Base-by-base conservation (phyloP, 1,284 basidiomycete species). In the Puccinia triticina region DNA sequence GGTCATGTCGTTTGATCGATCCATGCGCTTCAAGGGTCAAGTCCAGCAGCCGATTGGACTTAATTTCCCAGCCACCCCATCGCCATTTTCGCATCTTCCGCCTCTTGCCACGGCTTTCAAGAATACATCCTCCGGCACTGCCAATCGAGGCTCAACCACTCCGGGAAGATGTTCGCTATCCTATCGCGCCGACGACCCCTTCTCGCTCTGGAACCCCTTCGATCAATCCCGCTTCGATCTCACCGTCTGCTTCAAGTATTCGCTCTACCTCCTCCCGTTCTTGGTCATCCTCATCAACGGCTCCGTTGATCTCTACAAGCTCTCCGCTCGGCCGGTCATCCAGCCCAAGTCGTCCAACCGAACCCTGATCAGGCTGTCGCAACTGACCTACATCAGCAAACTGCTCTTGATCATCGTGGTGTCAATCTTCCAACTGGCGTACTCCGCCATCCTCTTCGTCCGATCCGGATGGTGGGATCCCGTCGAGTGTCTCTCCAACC, bases 161-260 rank as follows among this genome's bases (percentile, higher is more conserved):
- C 64, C 18, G 14, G 64, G 37, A 14, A 18, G 64, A 66, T 74
- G 72, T 46, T 74, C 72, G 34, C 23, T 74, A 8, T 64, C 57
- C 57, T 77, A 61, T 29, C 5, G 43, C 21, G 8, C 74, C 32
- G 18, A 48, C 57, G 46, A 77, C 26, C 57, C 74, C 26, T 21
- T 61, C 59, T 77, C 74, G 26, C 18, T 77, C 59, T 78, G 77
- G 77, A 53, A 61, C 69, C 77, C 77, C 23, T 78, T 78, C 46
- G 59, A 78, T 69, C 43, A 32, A 26, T 48, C 37, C 14, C 14
- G 48, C 26, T 78, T 78, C 37, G 61, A 78, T 78, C 48, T 69
- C 26, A 48, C 77, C 5, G 34, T 55, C 48, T 78, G 77, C 64
- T 78, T 78, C 77, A 66, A 55, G 64, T 55, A 67, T 32, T 66